These are phyloP conservation scores for Cytospora paraplurivora DNA, from an alignment of 2,329 filamentous ascomycete species.

Conservation along the genomic window DNA sequence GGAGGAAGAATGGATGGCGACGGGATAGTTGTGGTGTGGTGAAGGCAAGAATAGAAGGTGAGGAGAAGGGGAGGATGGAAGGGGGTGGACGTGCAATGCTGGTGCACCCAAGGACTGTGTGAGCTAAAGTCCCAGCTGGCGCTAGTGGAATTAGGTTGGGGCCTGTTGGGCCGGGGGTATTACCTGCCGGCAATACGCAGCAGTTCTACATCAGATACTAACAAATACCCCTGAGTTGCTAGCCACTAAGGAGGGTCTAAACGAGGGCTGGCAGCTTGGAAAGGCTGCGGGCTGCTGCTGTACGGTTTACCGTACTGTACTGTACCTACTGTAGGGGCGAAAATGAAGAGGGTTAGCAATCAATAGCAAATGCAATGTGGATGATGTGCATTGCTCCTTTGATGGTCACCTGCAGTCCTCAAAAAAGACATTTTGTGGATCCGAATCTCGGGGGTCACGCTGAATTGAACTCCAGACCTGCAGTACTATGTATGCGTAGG, in stretches of 20 bases:
- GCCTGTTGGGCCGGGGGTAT: neutral
- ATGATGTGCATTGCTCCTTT: constrained; percentile 2
- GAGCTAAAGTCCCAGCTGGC: constrained; percentile 4
- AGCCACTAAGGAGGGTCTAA: constrained; percentile 2
- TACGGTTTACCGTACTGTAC: neutral
- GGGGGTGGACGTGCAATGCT: constrained; percentile 5
- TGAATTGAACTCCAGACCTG: neutral
- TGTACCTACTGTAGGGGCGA: neutral
- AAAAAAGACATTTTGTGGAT: neutral
- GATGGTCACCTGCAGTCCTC: constrained; percentile 3
- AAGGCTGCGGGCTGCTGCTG: neutral
- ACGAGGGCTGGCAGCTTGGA: neutral
- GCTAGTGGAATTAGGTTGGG: constrained; percentile 4
- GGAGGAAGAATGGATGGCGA: constrained; percentile 14
- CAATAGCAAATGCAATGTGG: constrained; percentile 2
- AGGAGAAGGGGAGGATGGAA: constrained; percentile 11
- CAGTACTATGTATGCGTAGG: no score
- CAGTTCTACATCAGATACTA: neutral
- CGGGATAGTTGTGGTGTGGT: constrained; percentile 7
- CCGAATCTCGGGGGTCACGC: constrained; percentile 1
- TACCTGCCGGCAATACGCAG: neutral
- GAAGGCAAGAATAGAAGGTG: constrained; percentile 10
- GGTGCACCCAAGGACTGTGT: constrained; percentile 1
- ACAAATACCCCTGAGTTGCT: constrained; percentile 1
- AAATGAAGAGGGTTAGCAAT: constrained; percentile 1